These are phyloP conservation scores for Osmanthus fragrans DNA, from an alignment of 257 asterid species.

Conservation along the genomic window DNA sequence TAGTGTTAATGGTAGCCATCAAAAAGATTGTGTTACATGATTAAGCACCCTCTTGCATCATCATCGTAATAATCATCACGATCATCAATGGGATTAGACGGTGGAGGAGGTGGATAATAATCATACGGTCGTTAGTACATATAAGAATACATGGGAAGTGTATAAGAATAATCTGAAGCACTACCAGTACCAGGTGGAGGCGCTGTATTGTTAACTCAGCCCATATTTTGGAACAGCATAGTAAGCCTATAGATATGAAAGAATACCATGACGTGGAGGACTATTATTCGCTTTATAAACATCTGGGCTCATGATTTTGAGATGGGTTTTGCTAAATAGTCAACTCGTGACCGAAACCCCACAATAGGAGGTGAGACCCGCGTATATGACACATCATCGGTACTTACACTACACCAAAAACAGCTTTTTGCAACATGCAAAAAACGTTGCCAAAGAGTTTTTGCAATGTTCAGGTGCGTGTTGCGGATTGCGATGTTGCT, in stretches of 20 bases:
- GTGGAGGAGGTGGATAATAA: conserved; percentile 24
- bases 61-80: conserved; percentile 21
- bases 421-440: too few relatives aligned
- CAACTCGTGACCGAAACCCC: too few relatives aligned
- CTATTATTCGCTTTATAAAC: conserved; percentile 25
- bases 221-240: conserved; percentile 50
- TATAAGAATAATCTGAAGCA: conserved; percentile 35
- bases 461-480: too few relatives aligned
- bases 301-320: conserved; percentile 14
- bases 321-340: too few relatives aligned
- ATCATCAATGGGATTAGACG: conserved; percentile 20
- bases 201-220: conserved; percentile 43
- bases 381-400: too few relatives aligned
- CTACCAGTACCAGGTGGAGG: conserved; percentile 31
- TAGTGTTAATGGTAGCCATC: not conserved
- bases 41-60: conserved; percentile 36
- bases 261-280: conserved; percentile 33
- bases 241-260: conserved; percentile 38
- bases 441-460: too few relatives aligned
- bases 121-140: conserved; percentile 22
- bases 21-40: conserved; percentile 32
- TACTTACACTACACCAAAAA: too few relatives aligned
- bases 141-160: conserved; percentile 43
- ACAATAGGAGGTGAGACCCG: too few relatives aligned
- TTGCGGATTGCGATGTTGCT: too few relatives aligned